Base-by-base conservation (phyloP, 768 basidiomycete genomes). In the Suillus americanus region DNA sequence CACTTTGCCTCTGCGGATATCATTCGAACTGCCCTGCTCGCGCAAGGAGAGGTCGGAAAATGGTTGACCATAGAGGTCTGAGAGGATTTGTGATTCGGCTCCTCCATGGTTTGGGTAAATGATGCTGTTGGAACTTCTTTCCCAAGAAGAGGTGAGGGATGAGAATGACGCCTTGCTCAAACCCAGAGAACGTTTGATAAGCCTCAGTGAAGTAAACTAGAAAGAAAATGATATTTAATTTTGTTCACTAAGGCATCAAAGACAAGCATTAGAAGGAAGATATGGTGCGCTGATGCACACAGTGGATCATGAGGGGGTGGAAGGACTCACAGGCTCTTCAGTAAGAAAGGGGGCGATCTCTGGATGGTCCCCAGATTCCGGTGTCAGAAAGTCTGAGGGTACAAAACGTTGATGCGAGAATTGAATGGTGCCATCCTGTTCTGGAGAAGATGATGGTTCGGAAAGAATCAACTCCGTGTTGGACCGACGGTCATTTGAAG, bases 21-120 rank as follows among this genome's bases (percentile, higher is more conserved):
- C 82, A 78, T 73, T 84, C 88, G 40, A 78, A 72, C 73, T 81
- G 87, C 60, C 82, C 0, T 73, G 64, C 43, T 80, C 74, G 57
- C 66, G 68, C 48, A 81, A 68, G 13, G 74, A 77, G 78, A 60
- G 72, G 70, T 70, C 81, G 67, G 70, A 77, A 68, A 67, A 74
- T 65, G 69, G 78, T 68, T 73, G 23, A 14, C 61, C 76, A 46
- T 62, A 67, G 5, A 71, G 65, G 50, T 79, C 79, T 45, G 69
- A 66, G 37, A 70, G 14, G 16, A 69, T 73, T 41, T 69, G 65
- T n/a, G 77, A 65, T 66, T 79, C 78, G 61, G 66, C 76, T 46
- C 62, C 76, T 64, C 62, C 56, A 57, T 38, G 56, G 56, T 72
- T 43, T 65, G 70, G 37, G 68, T 73, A n/a, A 64, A 70, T 69